Conservation (phyloP, 2,329 filamentous ascomycete species). For the Nemania bipapillata region DNA sequence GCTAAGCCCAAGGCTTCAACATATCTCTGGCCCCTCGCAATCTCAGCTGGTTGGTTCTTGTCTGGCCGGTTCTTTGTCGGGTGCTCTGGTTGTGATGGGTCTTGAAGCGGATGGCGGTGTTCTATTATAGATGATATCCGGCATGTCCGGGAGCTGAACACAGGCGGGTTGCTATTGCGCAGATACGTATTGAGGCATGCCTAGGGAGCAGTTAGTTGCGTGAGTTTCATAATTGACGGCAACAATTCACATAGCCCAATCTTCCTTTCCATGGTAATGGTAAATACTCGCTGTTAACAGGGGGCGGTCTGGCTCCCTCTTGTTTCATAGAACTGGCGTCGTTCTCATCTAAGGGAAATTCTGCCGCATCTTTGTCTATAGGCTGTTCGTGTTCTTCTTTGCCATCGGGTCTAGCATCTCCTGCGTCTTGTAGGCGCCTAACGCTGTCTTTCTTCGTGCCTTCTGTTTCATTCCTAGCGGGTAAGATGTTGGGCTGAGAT, state of each 20-base stretch:
- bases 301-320: constrained; percentile 69
- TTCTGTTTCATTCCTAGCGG: constrained; percentile 9
- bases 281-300: constrained; percentile 83
- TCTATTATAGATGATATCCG: constrained; percentile 90
- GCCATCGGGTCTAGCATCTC: background rate
- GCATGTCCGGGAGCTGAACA: constrained; percentile 92
- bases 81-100: constrained; percentile 81
- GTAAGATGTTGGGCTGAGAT: constrained; percentile 22
- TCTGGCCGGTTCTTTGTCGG: constrained; percentile 87
- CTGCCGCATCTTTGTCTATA: constrained; percentile 26
- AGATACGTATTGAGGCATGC: constrained; percentile 94
- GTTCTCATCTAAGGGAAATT: constrained; percentile 35
- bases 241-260: constrained; percentile 78
- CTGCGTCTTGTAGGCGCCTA: background rate
- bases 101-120: constrained; percentile 81
- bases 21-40: constrained; percentile 74
- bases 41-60: constrained; percentile 72
- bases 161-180: constrained; percentile 79
- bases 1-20: constrained; percentile 81
- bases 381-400: background rate
- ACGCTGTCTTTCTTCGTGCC: background rate
- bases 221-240: background rate
- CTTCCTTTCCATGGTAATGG: constrained; percentile 92
- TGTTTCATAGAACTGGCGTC: constrained; percentile 41
- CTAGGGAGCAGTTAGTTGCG: constrained; percentile 53